Evolutionary conservation across 208 protist species (phyloP), one percentile per base, ranked within the genome.

Genomic region (Crithidia expoeki): DNA sequence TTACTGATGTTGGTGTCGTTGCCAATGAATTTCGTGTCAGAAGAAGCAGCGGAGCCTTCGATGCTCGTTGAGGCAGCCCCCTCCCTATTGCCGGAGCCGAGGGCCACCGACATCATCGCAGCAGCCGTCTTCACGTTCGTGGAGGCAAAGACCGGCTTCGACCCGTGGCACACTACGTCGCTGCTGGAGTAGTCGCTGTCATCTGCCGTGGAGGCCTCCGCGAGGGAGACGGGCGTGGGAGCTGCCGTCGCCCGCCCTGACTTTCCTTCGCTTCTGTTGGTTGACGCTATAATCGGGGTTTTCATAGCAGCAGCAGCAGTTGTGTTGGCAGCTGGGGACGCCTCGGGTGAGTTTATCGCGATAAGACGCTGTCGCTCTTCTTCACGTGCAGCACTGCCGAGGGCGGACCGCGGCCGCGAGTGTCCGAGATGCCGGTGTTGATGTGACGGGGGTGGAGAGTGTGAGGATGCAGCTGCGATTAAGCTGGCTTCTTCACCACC

Each of bases 61-160:
- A 17, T 47, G 42, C 5, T 17, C 42, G 42, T 5, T 4, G 42
- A 47, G 42, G 44, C 32, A 7, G 19, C 27, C 9, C n/a, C 28
- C 17, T 36, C 12, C 46, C 36, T 49, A 17, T 17, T 9, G 32
- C 23, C 72, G 12, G 68, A 55, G 25, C 47, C 62, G 34, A 72
- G 72, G 2, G 64, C 56, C 2, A 55, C 72, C 16, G 56, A 68
- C 27, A 77, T 23, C 72, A 77, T 72, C 36, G 72, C 64, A 1
- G 62, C 38, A 5, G 64, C 52, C 1, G 72, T 77, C 40, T 77
- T 77, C 17, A 62, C 63, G 33, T 19, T 68, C 5, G 72, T 72
- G 16, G 72, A 66, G 23, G 72, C 57, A 7, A 67, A 67, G 33
- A 67, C 27, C 1, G 61, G 61, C 23, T 67, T 36, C 21, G 33